Base-by-base conservation (phyloP, 495 filamentous ascomycete species). In the Achaetomiella virescens region DNA sequence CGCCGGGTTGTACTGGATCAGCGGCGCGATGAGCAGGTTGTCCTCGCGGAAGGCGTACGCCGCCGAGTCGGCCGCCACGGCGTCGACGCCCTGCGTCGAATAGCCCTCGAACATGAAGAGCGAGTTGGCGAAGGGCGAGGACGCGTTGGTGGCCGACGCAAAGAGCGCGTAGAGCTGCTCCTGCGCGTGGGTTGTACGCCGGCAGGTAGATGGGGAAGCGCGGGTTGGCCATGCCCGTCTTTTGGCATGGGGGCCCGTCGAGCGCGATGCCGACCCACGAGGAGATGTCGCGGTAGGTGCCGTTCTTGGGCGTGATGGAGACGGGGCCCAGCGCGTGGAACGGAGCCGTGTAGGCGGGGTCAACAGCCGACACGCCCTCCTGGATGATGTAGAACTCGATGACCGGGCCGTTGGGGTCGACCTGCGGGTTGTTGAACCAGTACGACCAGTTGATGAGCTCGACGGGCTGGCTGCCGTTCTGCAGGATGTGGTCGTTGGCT, bases 101-200 rank as follows among this genome's bases (percentile, higher is more conserved):
- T 81, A 83, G 15, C 74, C 78, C 59, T 83, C 81, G 49, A 83
- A 79, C 67, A 80, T 74, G 66, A 82, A 74, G 33, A 78, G 61
- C 2, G 78, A 76, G 35, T 60, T 61, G 54, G 59, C 61, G 29
- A 72, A 70, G 17, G 58, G 36, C 10, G 63, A 56, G 18, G 58
- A 43, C 6, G 33, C 36, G 35, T 41, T 54, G 29, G 59, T 62
- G 25, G 60, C 66, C 9, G 57, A 42, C 4, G 65, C 64, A 63
- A 73, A 81, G 42, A 67, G n/a, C 18, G 74, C 63, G 49, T 72
- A 81, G 10, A 66, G 70, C 47, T 63, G 50, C 52, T 57, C 60
- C 58, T 76, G 70, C 11, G 78, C 78, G 1, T 70, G 69, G 47
- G 58, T 81, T 74, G 69, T 76, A 80, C 3, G 52, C 21, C 43